A percentile compares a stretch with the other conserved stretches of the same genome.
Evolutionary conservation across 352 stramenopile species (phyloP).

Genomic region (Pythium grandisporangium): DNA sequence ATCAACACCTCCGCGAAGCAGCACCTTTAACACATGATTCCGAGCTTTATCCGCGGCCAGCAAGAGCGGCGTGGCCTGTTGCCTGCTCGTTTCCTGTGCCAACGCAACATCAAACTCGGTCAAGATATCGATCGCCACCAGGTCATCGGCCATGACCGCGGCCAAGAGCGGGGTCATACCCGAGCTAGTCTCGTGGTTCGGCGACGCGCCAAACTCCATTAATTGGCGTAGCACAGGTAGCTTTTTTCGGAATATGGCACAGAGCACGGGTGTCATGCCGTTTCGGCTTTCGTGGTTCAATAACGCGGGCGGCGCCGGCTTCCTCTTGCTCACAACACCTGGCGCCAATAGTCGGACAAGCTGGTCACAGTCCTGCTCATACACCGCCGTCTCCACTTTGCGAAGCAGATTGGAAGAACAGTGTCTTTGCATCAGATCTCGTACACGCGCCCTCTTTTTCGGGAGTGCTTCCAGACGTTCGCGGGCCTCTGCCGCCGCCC

Average conservation of each 20-base stretch:
- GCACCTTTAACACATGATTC: conserved; percentile 16
- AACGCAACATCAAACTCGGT: conserved; percentile 31
- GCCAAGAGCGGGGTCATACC: conserved; percentile 50
- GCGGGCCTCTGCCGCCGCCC: conserved; percentile 16
- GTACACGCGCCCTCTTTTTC: conserved; percentile 17
- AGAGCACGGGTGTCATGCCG: conserved; percentile 37
- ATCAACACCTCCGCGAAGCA: conserved; percentile 28
- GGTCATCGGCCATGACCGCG: conserved; percentile 28
- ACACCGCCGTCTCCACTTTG: conserved; percentile 41
- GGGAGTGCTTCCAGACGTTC: conserved; percentile 35
- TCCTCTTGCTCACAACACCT: conserved; percentile 1
- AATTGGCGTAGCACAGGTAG: conserved; percentile 26
- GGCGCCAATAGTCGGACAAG: conserved; percentile 32
- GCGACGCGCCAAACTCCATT: conserved; percentile 33
- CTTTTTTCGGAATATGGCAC: conserved; percentile 29
- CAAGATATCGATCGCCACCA: conserved; percentile 35
- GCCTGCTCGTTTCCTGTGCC: conserved; percentile 23
- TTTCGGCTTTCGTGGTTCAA: conserved; percentile 50
- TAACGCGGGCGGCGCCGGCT: conserved; percentile 5
- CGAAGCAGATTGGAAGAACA: conserved; percentile 16
- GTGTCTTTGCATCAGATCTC: conserved; percentile 20
- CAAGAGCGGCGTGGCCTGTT: conserved; percentile 22
- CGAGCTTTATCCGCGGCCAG: conserved; percentile 46
- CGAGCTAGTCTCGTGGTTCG: conserved; percentile 23
- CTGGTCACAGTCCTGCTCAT: conserved; percentile 22